Evolutionary conservation across 371 early-diverging fungal species (phyloP), one percentile per base, ranked within the genome.

Genomic region (Mortierella sp.): DNA sequence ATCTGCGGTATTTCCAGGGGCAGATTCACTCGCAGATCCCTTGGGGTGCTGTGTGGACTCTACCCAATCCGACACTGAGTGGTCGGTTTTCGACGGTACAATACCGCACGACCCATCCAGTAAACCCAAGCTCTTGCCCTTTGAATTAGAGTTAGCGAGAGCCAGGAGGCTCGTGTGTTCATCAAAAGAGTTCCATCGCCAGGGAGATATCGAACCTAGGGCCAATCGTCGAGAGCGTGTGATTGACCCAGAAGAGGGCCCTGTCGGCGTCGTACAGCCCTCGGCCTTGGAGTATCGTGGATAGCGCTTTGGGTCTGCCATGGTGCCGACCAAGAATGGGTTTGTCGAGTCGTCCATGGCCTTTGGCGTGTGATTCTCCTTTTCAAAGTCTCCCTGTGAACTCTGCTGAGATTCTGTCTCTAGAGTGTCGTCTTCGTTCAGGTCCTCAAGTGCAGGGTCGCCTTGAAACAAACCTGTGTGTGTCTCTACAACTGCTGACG

Each of bases 321-420:
- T 14, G 27, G 26, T 34, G 21, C 24, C 48, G n/a, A 57, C 63
- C 27, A 37, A 44, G 52, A 66, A 65, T 11, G 67, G 63, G 43
- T 57, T 73, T 11, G 59, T 26, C 1, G 34, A 39, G 19, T 72
- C 72, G 0, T 67, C 59, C 17, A 58, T 24, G 21, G 50, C 15
- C 50, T 67, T 67, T 27, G 73, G 73, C 6, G 73, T 73, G 12
- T 48, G 53, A 21, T 73, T 73, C 50, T 73, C 73, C 56, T 73
- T 73, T 27, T 73, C 68, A 4, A 30, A 15, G 23, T 67, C 73
- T n/a, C 59, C 48, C 6, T 21, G 21, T 6, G 56, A 54, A 31
- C 72, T 72, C 23, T 52, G 49, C 8, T 56, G 49, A 2, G 73
- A 73, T 30, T 64, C 80, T 21, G 67, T 78, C 27, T 60, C 80